phyloP scores from a whole-genome alignment of 192 early-diverging fungal genomes.

The Pilobolus umbonatus region DNA sequence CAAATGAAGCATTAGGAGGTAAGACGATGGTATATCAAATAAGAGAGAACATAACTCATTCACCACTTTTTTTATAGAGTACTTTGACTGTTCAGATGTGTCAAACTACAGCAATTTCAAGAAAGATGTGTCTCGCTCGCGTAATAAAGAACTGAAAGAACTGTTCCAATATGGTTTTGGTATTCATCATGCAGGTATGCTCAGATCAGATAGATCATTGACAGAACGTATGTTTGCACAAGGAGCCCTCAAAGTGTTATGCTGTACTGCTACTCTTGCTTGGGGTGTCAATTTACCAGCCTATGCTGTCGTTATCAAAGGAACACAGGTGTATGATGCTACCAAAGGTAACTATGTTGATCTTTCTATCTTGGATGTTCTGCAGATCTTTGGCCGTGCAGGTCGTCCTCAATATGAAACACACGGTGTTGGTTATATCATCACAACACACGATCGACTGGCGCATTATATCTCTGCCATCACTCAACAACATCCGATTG shows the following conservation, averaged over 20 bases:
- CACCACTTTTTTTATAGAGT: constrained; percentile 25
- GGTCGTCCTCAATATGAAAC: constrained; percentile 92
- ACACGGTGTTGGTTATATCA: constrained; percentile 89
- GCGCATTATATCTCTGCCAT: constrained; percentile 90
- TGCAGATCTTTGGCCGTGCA: constrained; percentile 99
- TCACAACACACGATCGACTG: constrained; percentile 92
- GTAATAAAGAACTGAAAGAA: constrained; percentile 85
- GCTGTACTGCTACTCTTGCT: constrained; percentile 96
- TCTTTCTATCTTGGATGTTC: constrained; percentile 95
- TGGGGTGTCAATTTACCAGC: constrained; percentile 99
- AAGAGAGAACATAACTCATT: no score
- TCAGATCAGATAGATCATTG: constrained; percentile 79
- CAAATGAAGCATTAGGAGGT: constrained; percentile 76
- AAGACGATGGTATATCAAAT: constrained; percentile 63
- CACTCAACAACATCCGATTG: constrained; percentile 96
- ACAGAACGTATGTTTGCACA: constrained; percentile 88
- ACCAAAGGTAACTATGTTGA: constrained; percentile 93
- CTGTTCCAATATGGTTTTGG: constrained; percentile 80
- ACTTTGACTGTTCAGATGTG: constrained; percentile 59
- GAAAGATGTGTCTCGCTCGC: constrained; percentile 71
- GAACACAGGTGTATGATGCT: constrained; percentile 92
- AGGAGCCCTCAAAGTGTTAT: constrained; percentile 79
- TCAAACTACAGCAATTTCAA: constrained; percentile 44
- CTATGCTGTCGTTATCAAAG: constrained; percentile 97
- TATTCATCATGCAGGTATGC: constrained; percentile 97